Base-by-base conservation (phyloP, 495 filamentous ascomycete species). In the Xylaria longipes region DNA sequence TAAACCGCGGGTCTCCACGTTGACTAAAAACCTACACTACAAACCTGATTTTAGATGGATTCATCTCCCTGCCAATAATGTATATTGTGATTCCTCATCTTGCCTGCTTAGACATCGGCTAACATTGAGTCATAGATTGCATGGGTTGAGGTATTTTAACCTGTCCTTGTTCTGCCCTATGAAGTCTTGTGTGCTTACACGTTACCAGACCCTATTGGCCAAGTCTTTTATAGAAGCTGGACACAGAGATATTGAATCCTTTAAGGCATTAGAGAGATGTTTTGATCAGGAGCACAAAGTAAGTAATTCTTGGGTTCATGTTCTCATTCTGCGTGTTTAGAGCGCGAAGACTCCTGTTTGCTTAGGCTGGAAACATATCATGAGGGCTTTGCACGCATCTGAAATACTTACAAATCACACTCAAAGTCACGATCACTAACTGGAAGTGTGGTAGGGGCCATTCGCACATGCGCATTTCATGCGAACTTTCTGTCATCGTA, bases 221-320 rank as follows among this genome's bases (percentile, higher is more conserved):
- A 92, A 92, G 72, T 82, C 84, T 12, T 92, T 92, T 69, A 88
- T 92, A 58, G 90, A 92, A 76, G 88, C 89, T 61, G 89, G 89
- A 3, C 86, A 88, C 22, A 83, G 85, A 63, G 89, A 92, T 78
- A 86, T 91, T 12, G 89, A 91, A 75, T 87, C 88, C 2, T 91
- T 91, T 75, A 91, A 91, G 75, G 89, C 89, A 0, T 74, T 91
- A 15, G 90, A 91, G 73, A 87, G 86, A 75, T 89, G 86, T 2
- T 90, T 91, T 69, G 87, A 84, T 43, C 89, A 91, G 70, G 88
- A 91, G 64, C 90, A 91, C 75, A 85, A 87, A 31, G 65, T 67
- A 43, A 17, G 65, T 43, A 27, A 52, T 50, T 22, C 45, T 65
- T 33, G 6, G n/a, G 5, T 27, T 25, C 45, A 17, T 52, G 6